Evolutionary conservation across 2,329 filamentous ascomycete genomes (phyloP).

Genomic region (Amauroascus niger): DNA sequence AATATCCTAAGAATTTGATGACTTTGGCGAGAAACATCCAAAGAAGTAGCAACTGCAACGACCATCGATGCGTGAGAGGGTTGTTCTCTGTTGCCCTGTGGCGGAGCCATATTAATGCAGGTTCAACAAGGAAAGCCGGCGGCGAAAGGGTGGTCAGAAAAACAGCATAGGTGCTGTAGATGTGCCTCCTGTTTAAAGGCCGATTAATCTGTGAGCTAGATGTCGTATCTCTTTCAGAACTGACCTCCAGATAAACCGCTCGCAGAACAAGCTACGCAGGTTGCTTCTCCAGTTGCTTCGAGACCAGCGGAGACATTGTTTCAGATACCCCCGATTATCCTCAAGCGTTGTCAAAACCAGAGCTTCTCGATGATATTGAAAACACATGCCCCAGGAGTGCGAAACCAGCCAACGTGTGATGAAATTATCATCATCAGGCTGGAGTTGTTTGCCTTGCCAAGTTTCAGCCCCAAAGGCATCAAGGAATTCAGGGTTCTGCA

Average conservation of each 20-base stretch:
- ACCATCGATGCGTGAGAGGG: constrained; percentile 41
- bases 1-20: constrained; percentile 71
- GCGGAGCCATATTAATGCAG: constrained; percentile 55
- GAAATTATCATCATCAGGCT: constrained; percentile 89
- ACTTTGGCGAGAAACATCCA: constrained; percentile 76
- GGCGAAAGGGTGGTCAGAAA: constrained; percentile 78
- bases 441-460: constrained; percentile 59
- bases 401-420: constrained; percentile 80
- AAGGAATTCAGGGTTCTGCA: constrained; percentile 67
- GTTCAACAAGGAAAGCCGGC: constrained; percentile 63
- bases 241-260: constrained; percentile 69
- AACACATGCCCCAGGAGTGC: constrained; percentile 74
- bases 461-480: constrained; percentile 72
- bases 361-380: constrained; percentile 75
- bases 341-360: constrained; percentile 81
- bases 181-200: constrained; percentile 54
- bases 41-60: constrained; percentile 45
- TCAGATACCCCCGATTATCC: constrained; percentile 69
- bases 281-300: constrained; percentile 91
- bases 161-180: constrained; percentile 77
- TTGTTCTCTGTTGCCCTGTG: constrained; percentile 53
- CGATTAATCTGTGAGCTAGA: constrained; percentile 6
- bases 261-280: constrained; percentile 66
- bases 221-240: constrained; percentile 29
- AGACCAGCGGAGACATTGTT: constrained; percentile 80